phyloP scores from a whole-genome alignment of 2,329 filamentous ascomycete genomes.

The Dissoconium aciculare region DNA sequence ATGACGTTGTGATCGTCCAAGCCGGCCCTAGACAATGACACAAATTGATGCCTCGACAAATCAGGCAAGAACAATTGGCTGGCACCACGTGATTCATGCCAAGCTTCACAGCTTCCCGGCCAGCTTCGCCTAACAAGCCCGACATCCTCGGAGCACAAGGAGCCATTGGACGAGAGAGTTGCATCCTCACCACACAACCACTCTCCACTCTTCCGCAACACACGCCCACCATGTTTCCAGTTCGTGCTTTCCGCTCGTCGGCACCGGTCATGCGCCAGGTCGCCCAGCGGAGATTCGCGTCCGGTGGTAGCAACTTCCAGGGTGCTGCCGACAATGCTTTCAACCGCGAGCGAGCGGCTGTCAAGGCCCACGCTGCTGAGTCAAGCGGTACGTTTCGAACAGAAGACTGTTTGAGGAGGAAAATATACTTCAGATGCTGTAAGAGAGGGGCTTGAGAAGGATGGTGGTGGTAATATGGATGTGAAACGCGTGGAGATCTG shows the following conservation, averaged over 20 bases:
- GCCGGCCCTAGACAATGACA: no score
- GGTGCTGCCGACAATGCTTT: constrained; percentile 73
- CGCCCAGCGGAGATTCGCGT: constrained; percentile 12
- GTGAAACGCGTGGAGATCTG: no score
- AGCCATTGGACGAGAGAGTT: no score
- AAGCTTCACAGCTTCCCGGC: constrained; percentile 1
- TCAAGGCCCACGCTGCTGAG: constrained; percentile 76
- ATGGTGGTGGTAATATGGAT: neutral
- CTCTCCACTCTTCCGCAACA: constrained; percentile 6
- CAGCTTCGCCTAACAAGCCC: neutral
- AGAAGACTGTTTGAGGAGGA: neutral
- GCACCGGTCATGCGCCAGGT: constrained; percentile 18
- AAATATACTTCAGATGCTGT: neutral
- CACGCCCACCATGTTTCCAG: constrained; percentile 15
- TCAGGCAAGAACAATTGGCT: no score
- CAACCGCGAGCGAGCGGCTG: constrained; percentile 76
- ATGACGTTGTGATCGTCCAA: no score
- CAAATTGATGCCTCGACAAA: no score
- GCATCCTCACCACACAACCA: neutral
- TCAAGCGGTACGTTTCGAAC: constrained; percentile 57
- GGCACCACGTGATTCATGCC: constrained; percentile 1
- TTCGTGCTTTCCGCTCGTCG: constrained; percentile 15
- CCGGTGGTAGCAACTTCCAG: constrained; percentile 25
- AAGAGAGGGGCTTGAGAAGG: neutral
- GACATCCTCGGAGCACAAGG: no score